Conservation (phyloP, 768 basidiomycete species). For the Termitomyces sp. region DNA sequence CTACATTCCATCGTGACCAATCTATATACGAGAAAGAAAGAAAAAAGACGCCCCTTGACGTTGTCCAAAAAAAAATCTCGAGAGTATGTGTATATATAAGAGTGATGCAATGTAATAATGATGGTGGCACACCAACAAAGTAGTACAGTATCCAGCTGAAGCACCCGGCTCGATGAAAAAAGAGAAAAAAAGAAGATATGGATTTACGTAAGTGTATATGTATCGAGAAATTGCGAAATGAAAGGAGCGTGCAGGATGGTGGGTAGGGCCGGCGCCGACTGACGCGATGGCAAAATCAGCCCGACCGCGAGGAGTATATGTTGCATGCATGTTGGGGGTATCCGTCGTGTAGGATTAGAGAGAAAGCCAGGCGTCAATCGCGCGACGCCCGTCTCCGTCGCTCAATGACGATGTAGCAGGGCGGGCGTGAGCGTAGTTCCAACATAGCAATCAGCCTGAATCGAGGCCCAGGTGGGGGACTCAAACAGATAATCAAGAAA, state of each 20-base stretch:
- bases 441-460: not conserved
- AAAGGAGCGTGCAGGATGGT: not conserved
- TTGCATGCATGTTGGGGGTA: not conserved
- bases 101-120: not conserved
- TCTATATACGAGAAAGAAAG: not conserved
- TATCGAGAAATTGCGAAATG: not conserved
- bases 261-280: not conserved
- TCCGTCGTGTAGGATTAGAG: not conserved
- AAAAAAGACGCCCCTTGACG: too few species aligned
- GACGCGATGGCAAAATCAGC: slow-evolving; percentile 5
- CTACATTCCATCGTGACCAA: not conserved
- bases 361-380: not conserved
- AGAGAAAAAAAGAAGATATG: not conserved
- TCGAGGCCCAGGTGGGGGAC: not conserved
- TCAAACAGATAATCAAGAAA: not conserved
- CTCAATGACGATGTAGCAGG: not conserved
- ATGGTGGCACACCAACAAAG: not conserved
- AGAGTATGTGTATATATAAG: not conserved
- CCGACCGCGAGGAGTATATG: not conserved
- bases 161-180: not conserved
- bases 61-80: not conserved
- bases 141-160: not conserved
- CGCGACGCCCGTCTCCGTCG: not conserved
- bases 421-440: not conserved
- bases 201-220: not conserved